phyloP scores from a whole-genome alignment of 305 asterid species.

The Striga hermonthica region DNA sequence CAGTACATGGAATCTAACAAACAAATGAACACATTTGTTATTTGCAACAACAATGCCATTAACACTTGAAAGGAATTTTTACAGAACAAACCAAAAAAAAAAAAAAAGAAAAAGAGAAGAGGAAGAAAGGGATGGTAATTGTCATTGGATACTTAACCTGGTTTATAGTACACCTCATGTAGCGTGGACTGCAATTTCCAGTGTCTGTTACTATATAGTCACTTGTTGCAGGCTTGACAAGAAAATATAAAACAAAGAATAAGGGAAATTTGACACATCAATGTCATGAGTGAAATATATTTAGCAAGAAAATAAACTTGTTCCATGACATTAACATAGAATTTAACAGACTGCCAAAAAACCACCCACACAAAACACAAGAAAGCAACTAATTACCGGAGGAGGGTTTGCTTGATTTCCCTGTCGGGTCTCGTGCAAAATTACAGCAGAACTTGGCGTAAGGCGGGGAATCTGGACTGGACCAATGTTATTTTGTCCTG shows the following conservation, averaged over 20 bases:
- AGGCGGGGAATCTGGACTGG: conserved; percentile 96
- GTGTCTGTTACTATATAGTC: conserved; percentile 90
- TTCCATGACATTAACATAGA: conserved; percentile 20
- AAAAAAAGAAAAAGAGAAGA: background rate
- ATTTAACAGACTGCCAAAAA: conserved; percentile 14
- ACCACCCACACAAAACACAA: conserved; percentile 12
- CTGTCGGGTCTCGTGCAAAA: conserved; percentile 92
- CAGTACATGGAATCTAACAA: conserved; percentile 86
- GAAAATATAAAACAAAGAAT: conserved; percentile 32
- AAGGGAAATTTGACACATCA: conserved; percentile 15
- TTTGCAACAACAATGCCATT: conserved; percentile 21
- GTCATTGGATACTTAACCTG: conserved; percentile 54
- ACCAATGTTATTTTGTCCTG: conserved; percentile 82
- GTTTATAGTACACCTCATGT: conserved; percentile 91
- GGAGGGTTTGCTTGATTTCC: conserved; percentile 97
- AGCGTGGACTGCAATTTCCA: conserved; percentile 99
- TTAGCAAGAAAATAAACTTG: conserved; percentile 25
- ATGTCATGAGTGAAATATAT: conserved; percentile 19
- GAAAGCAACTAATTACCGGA: conserved; percentile 55
- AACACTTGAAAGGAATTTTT: background rate
- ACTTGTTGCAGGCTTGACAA: conserved; percentile 88
- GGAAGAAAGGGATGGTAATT: conserved; percentile 15
- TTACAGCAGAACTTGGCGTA: conserved; percentile 57
- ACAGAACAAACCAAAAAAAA: conserved; percentile 21
- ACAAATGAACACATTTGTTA: conserved; percentile 28